Base-by-base conservation (phyloP, 2,329 filamentous ascomycete species). In the Onygenales sp. region DNA sequence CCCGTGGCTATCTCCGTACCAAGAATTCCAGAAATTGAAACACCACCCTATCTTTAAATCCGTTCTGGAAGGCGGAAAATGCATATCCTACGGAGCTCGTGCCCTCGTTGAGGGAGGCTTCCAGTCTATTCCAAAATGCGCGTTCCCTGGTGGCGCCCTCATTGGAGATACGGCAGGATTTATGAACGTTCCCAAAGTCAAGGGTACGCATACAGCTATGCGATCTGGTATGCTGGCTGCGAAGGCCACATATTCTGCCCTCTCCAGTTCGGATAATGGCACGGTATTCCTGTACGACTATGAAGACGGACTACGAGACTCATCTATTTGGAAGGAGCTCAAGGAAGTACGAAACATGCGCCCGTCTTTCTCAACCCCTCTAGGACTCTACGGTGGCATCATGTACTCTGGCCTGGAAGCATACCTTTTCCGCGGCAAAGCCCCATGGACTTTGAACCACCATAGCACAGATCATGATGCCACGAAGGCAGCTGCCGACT, bases 21-120 rank as follows among this genome's bases (percentile, higher is more conserved):
- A 84, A 54, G 93, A 98, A 69, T 98, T 98, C 70, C 93, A 98
- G 71, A 95, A 95, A 77, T 85, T 98, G 78, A 98, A 98, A 79
- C 87, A 92, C 62, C 93, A 98, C 70, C 91, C 93, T n/a, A 74
- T 94, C 49, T 97, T 94, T 77, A 84, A 79, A 60, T 78, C 83
- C 5, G 84, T 91, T 14, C 80, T 98, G n/a, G 89, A 97, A 70
- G 92, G 92, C 55, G 93, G 93, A 60, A 96, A 95, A 75, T 97
- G 93, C 70, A 90, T 98, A 60, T 95, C 93, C 0, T 98, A 98
- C 67, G 93, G 87, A 55, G 93, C 93, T 5, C 83, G 93, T 55
- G 88, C 92, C 2, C 78, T 98, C 43, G 87, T 92, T 60, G 93
- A 98, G 72, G 93, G 93, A 58, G 93, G 93, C 27, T 96, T 94